Evolutionary conservation across 257 asterid genomes (phyloP).

Genomic region (Salvia hispanica): DNA sequence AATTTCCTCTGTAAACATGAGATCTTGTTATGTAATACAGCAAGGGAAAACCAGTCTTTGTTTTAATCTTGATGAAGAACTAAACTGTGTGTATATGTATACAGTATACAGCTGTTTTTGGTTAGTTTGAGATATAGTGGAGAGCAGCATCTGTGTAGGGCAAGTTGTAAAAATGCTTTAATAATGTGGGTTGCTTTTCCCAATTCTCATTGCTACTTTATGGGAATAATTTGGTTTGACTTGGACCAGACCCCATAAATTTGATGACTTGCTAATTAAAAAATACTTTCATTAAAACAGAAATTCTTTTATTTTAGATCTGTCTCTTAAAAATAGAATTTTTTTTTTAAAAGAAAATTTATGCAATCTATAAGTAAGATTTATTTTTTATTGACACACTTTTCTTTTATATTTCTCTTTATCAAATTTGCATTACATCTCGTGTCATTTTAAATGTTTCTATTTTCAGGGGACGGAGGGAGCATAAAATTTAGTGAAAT

Average conservation of each 20-base stretch:
- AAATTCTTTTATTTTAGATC: too few species aligned
- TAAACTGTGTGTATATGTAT: background rate
- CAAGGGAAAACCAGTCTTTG: background rate
- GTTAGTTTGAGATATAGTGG: constrained; percentile 11
- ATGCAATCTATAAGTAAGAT: too few species aligned
- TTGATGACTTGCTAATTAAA: background rate
- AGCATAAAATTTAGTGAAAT: too few species aligned
- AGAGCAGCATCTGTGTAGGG: constrained; percentile 39
- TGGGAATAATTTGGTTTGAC: constrained; percentile 38
- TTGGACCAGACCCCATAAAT: constrained; percentile 19
- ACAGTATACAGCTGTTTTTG: background rate
- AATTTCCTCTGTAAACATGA: constrained; percentile 18
- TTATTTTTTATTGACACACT: too few species aligned
- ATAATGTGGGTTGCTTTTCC: constrained; percentile 47
- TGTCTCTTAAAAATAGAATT: too few species aligned
- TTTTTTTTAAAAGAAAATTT: too few species aligned
- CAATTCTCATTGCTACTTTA: constrained; percentile 38
- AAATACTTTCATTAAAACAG: too few species aligned
- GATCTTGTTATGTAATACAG: background rate
- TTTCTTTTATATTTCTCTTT: too few species aligned
- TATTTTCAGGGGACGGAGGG: too few species aligned
- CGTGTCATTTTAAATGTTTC: too few species aligned
- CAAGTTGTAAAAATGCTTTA: constrained; percentile 42
- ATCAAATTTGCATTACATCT: too few species aligned
- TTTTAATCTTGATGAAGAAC: too few species aligned